Base-by-base conservation (phyloP, 768 basidiomycete species). In the Boletus rubescentipes region DNA sequence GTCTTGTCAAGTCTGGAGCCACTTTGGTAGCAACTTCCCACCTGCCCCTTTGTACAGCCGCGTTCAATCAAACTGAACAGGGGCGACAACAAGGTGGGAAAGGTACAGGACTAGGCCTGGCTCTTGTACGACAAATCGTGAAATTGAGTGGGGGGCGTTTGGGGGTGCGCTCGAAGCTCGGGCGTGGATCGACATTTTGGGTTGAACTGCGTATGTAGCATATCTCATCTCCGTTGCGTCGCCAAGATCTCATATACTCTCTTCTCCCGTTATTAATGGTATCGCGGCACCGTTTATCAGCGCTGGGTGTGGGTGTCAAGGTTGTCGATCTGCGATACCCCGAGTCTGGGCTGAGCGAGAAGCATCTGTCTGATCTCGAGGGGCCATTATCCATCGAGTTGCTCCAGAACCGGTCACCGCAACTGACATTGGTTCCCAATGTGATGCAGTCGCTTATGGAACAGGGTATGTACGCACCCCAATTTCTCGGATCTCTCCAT, bases 161-260 rank as follows among this genome's bases (percentile, higher is more conserved):
- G 29, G 89, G 85, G n/a, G 79, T 86, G n/a, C 73, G 71, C 55
- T 83, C 81, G 16, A 82, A 84, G 66, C 72, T 81, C 1, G 79
- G 81, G 9, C 75, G 81, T 60, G 93, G 93, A 15, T 90, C 86
- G 34, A 91, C 87, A 35, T 95, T 94, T 73, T 94, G 92, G 93
- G 87, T 91, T 9, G 90, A 91, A 67, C 69, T 91, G 34, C 86
- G 75, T 79, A 64, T 58, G 77, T 72, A 6, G 40, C 41, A 51
- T 31, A 35, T 37, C 45, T 49, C 41, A 59, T 64, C 46, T 55
- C 38, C 45, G 36, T 59, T 54, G 39, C 44, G 12, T 52, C 29
- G 52, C 18, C 54, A 43, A 32, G 52, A 35, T 46, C 55, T 65
- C 41, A 57, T 47, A 42, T 54, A 1, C 49, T 31, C 31, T 14